phyloP scores from a whole-genome alignment of 2,329 filamentous ascomycete genomes.

The Macrophomina pseudophaseolina region DNA sequence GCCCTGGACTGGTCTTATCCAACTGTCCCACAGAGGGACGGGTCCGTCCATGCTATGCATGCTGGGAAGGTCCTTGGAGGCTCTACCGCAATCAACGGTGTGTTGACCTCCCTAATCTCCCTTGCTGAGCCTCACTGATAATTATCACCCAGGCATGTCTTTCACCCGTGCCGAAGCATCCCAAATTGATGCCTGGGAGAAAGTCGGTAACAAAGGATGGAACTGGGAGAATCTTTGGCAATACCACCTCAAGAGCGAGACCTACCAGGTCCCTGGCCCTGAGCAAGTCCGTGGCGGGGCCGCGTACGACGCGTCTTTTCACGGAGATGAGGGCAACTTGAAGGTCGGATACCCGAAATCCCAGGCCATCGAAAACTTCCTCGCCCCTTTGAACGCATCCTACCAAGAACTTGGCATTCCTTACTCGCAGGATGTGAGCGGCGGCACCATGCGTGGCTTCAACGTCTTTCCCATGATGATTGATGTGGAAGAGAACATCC shows the following conservation, averaged over 20 bases:
- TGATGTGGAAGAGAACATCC: conserved; percentile 43
- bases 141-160: conserved; percentile 37
- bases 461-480: conserved; percentile 50
- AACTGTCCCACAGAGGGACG: conserved; percentile 43
- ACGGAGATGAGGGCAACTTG: conserved; percentile 35
- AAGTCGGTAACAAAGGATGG: conserved; percentile 47
- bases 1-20: conserved; percentile 49
- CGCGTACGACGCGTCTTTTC: conserved; percentile 31
- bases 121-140: neutral
- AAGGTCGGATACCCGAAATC: conserved; percentile 28
- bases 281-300: conserved; percentile 36
- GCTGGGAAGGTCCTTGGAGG: conserved; percentile 51
- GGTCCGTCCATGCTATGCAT: conserved; percentile 30
- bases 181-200: conserved; percentile 47
- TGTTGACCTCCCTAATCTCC: neutral
- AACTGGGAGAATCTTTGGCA: conserved; percentile 40
- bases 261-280: conserved; percentile 37
- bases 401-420: conserved; percentile 35
- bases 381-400: conserved; percentile 29
- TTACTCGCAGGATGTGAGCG: conserved; percentile 36
- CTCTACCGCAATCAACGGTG: conserved; percentile 50
- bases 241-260: conserved; percentile 46
- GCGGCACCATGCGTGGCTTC: conserved; percentile 40
- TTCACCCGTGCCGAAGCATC: conserved; percentile 40
- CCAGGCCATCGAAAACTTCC: conserved; percentile 18